These are phyloP conservation scores for Chalciporus pseudorubinellus DNA, from an alignment of 768 basidiomycete species.

Conservation along the genomic window DNA sequence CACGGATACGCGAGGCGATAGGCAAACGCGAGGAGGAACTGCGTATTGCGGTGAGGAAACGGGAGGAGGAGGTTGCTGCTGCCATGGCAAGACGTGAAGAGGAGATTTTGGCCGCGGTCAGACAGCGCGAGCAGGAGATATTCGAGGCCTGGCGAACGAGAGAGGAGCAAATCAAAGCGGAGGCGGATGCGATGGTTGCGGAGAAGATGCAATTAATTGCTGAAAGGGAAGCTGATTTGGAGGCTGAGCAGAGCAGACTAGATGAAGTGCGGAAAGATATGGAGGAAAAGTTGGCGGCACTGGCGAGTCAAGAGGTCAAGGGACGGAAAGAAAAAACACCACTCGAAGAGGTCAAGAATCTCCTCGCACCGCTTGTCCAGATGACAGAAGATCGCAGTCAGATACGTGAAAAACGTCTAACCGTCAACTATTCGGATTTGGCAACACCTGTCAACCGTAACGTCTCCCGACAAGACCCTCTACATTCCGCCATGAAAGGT, in stretches of 20 bases:
- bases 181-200: conserved; percentile 42
- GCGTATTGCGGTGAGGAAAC: conserved; percentile 57
- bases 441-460: conserved; percentile 54
- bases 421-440: conserved; percentile 22
- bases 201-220: conserved; percentile 48
- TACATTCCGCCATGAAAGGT: conserved; percentile 66
- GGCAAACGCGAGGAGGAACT: conserved; percentile 66
- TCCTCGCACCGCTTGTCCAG: conserved; percentile 51
- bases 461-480: conserved; percentile 30
- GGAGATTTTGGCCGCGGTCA: conserved; percentile 68
- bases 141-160: conserved; percentile 54
- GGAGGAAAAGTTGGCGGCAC: conserved; percentile 46
- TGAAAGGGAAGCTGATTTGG: conserved; percentile 52
- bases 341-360: conserved; percentile 74
- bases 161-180: conserved; percentile 50
- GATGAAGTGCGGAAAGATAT: conserved; percentile 46
- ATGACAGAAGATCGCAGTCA: conserved; percentile 32
- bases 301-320: conserved; percentile 38
- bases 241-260: conserved; percentile 48
- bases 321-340: conserved; percentile 56
- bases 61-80: conserved; percentile 67
- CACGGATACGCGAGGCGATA: conserved; percentile 56
- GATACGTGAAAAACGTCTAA: conserved; percentile 17
- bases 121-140: conserved; percentile 61
- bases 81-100: conserved; percentile 67